phyloP scores from a whole-genome alignment of 106 monocot species.

The Gastrodia elata region DNA sequence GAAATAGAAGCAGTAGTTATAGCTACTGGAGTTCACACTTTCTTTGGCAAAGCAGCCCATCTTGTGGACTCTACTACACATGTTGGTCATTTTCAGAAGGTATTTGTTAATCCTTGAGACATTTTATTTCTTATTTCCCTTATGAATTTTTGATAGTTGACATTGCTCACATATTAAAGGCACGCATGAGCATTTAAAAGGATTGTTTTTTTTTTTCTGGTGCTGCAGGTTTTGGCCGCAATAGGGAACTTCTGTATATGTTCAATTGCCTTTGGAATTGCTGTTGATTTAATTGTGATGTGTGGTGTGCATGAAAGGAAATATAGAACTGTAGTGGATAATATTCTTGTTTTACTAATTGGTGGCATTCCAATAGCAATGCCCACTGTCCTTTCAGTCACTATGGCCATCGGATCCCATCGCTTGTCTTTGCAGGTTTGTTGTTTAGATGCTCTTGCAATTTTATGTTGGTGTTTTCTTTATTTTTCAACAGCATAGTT shows the following conservation, averaged over 20 bases:
- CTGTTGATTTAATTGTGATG: slow-evolving; percentile 41
- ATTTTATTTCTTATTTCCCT: background rate
- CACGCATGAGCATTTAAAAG: background rate
- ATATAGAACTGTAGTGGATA: slow-evolving; percentile 38
- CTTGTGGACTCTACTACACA: slow-evolving; percentile 50
- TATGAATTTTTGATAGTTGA: background rate
- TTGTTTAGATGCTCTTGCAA: background rate
- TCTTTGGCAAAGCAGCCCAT: slow-evolving; percentile 60
- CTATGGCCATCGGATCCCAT: slow-evolving; percentile 55
- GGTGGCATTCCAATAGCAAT: slow-evolving; percentile 51
- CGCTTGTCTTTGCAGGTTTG: slow-evolving; percentile 37
- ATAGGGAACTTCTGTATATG: slow-evolving; percentile 57
- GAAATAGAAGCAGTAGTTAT: slow-evolving; percentile 60
- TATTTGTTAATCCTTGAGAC: slow-evolving; percentile 8
- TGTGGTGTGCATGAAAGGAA: slow-evolving; percentile 16
- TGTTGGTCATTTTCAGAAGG: slow-evolving; percentile 57
- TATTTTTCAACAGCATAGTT: background rate
- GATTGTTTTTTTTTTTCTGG: background rate
- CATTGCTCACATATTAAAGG: background rate
- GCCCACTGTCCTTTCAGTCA: slow-evolving; percentile 46
- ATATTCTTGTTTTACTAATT: slow-evolving; percentile 43
- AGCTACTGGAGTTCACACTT: slow-evolving; percentile 56
- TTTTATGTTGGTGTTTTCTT: background rate
- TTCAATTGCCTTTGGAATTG: slow-evolving; percentile 45
- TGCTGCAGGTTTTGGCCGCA: slow-evolving; percentile 41